Percentiles rank a stretch among this genome's conserved stretches.
Evolutionary conservation across 495 filamentous ascomycete species (phyloP).

Genomic region (Penicillium waksmanii): DNA sequence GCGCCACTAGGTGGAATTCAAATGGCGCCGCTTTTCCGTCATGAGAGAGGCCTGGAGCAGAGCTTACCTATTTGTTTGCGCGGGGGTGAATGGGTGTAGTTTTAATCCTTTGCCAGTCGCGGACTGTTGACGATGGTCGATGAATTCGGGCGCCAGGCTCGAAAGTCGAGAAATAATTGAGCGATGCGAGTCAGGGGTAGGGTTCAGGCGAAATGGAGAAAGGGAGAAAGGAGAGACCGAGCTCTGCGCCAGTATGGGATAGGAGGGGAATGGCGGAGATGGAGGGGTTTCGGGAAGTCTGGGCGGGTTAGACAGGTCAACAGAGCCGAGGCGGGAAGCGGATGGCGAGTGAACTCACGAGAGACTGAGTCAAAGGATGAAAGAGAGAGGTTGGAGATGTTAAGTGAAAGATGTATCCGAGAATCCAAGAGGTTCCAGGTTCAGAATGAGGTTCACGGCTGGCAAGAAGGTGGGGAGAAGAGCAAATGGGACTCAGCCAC

Average conservation of each 20-base stretch:
- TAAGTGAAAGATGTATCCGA: background rate
- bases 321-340: constrained; percentile 6
- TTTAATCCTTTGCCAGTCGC: background rate
- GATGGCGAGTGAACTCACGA: background rate
- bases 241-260: constrained; percentile 8
- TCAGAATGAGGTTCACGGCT: background rate
- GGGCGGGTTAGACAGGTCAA: constrained; percentile 1
- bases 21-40: no score
- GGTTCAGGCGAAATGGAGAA: background rate
- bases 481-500: background rate
- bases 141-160: constrained; percentile 2
- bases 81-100: background rate
- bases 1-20: no score
- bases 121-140: background rate
- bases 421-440: background rate
- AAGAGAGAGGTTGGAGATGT: background rate
- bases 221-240: background rate
- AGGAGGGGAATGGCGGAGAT: constrained; percentile 6
- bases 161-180: background rate
- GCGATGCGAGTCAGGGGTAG: constrained; percentile 2
- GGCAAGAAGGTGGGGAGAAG: background rate
- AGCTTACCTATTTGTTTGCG: constrained; percentile 29
- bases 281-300: constrained; percentile 12
- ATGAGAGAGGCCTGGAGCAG: constrained; percentile 5
- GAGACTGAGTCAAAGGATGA: no score